Conservation (phyloP, 495 filamentous ascomycete genomes). For the Xylaria palmicola region DNA sequence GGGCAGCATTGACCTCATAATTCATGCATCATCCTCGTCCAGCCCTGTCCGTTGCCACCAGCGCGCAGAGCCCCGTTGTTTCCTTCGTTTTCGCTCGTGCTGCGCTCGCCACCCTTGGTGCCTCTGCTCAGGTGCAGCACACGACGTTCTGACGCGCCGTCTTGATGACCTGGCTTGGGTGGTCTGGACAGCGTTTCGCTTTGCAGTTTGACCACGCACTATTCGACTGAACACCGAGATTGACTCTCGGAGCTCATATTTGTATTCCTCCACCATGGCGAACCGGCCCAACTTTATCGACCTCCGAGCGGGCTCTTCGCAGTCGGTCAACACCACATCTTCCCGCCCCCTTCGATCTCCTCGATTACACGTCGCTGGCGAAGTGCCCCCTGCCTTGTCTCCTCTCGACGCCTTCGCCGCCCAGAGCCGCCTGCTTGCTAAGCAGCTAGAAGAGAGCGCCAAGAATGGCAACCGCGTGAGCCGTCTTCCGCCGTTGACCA, state of each 20-base stretch:
- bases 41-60: constrained; percentile 5
- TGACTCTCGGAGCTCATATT: not conserved
- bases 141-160: constrained; percentile 3
- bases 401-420: constrained; percentile 92
- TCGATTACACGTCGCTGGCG: constrained; percentile 76
- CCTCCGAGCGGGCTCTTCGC: constrained; percentile 61
- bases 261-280: constrained; percentile 43
- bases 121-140: not conserved
- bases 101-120: not conserved
- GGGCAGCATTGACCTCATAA: constrained; percentile 32
- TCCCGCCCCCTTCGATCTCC: constrained; percentile 61
- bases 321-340: constrained; percentile 43
- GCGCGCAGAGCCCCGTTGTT: not conserved
- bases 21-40: constrained; percentile 32
- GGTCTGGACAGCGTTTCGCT: not conserved
- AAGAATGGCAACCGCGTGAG: constrained; percentile 74
- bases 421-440: constrained; percentile 83
- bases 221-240: not conserved
- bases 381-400: constrained; percentile 86
- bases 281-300: constrained; percentile 60
- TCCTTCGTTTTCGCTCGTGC: not conserved
- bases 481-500: constrained; percentile 76
- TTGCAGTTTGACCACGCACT: not conserved
- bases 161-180: constrained; percentile 6
- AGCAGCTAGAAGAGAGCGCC: constrained; percentile 75